Base-by-base conservation (phyloP, 805 yeast species). In the Candida takata region DNA sequence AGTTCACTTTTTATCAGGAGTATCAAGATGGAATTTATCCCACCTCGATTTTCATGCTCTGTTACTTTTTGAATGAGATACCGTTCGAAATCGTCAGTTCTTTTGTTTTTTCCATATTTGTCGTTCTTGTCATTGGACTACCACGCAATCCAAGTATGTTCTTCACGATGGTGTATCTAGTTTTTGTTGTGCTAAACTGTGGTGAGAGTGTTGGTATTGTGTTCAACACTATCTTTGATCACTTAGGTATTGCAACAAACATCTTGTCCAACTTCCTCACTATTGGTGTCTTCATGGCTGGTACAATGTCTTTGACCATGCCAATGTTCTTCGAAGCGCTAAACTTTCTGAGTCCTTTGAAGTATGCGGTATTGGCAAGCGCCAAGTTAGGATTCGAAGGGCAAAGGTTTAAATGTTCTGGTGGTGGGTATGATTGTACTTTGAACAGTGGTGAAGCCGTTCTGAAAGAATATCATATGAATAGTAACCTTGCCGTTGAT, bases 141-240 rank as follows among this genome's bases (percentile, higher is more conserved):
- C 88, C 88, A 13, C 60, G 85, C 32, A 75, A 76, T 1, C 71
- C 79, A 0, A 71, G 63, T 1, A 74, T 81, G 67, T 86, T 72
- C 52, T 85, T 87, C 49, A 68, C 79, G 1, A 65, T 79, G 51
- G 68, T 75, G 23, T 74, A 76, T 45, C 66, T 74, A 24, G 48
- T 77, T 1, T 61, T 75, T 36, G 59, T 72, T 14, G 67, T 77
- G 15, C 70, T 79, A 12, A 77, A 78, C 45, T 75, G 86, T 41
- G 95, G 95, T 26, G 95, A 86, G 54, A 79, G 90, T 5, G 63
- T 86, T 24, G 96, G 95, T 1, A 79, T 86, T 4, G 67, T 83
- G 29, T 81, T 85, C 44, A 84, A 83, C 51, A 77, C 88, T 5
- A 47, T 81, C 1, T 79, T 86, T 49, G 62, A 67, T 33, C 85